Conservation (phyloP, 2,329 filamentous ascomycete species). For the Coniochaeta hoffmannii region DNA sequence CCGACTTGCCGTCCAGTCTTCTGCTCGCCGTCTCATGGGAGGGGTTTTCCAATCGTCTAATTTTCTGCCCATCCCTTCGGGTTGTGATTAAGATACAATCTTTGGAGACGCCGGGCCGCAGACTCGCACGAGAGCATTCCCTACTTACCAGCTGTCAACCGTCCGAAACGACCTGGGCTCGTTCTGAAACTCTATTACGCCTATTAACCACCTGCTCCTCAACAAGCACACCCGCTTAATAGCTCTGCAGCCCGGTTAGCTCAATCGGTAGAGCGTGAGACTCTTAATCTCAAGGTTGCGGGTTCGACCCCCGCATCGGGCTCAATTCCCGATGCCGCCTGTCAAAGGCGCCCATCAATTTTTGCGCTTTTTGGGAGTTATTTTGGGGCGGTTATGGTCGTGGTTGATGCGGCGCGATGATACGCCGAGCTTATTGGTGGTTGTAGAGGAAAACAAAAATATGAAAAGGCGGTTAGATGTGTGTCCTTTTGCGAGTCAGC, state of each 20-base stretch:
- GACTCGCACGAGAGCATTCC: no score
- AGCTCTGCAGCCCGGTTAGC: slow-evolving; percentile 3
- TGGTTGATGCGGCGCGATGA: not conserved
- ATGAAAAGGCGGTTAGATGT: no score
- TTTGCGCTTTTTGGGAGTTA: not conserved
- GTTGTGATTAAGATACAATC: no score
- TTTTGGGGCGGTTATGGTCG: not conserved
- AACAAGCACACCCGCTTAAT: slow-evolving; percentile 1
- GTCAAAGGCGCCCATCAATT: not conserved
- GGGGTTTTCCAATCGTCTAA: no score
- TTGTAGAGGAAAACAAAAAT: not conserved
- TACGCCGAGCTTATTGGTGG: not conserved
- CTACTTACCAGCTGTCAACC: not conserved
- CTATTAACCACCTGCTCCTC: not conserved
- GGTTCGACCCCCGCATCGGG: slow-evolving; percentile 33
- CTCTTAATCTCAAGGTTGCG: slow-evolving; percentile 7
- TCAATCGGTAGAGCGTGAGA: slow-evolving; percentile 6
- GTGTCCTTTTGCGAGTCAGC: no score
- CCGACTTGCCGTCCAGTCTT: no score
- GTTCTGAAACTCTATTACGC: not conserved
- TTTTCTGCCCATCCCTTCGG: no score
- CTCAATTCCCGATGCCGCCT: slow-evolving; percentile 26
- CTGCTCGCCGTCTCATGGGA: no score
- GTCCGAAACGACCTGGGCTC: not conserved
- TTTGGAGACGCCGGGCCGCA: no score